Evolutionary conservation across 768 basidiomycete genomes (phyloP), one percentile per base, ranked within the genome.

Genomic region (Mrakia gelida): DNA sequence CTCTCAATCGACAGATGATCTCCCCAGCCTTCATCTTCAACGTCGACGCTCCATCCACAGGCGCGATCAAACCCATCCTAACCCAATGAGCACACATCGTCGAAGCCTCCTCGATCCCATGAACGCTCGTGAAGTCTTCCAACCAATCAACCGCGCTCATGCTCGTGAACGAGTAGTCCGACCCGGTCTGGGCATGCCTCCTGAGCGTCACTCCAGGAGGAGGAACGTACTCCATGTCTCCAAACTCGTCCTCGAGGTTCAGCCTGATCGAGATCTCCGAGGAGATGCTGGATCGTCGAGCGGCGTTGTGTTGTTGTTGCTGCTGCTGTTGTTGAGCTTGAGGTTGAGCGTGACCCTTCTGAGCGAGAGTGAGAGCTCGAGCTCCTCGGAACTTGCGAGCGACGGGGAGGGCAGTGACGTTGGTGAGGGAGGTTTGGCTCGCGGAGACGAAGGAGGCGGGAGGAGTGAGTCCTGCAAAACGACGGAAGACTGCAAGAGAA

Each of bases 1-100:
- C 34, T 28, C 28, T 23, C 34, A 54, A 18, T 16, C 28, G 45
- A 54, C 38, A 49, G 30, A 71, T 30, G 23, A 49, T 54, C 71
- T 62, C 61, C 26, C 74, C 32, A 16, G 9, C 30, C 54, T 23
- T 75, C 7, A 13, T 26, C 45, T 43, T 75, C 52, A 30, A n/a
- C 54, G n/a, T 21, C 15, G 34, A 10, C 32, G 26, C 54, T 79
- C 83, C 83, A 45, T 71, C 80, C 78, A 95, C 93, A 59, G 98
- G 87, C 1, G 86, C 86, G 85, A 99, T 92, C 80, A 96, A 90
- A 56, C 94, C 93, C 81, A 95, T 96, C 74, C 97, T 91, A 65
- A 98, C 95, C 82, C 98, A 97, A 83, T 98, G 97, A 7, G 95
- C 97, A 2, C 92, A 91, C 90, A 99, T 92, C 86, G 98, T 96